A percentile compares a stretch with the other conserved stretches of the same genome.
These are phyloP conservation scores for Crithidia expoeki DNA, from an alignment of 208 protist species.

Conservation along the genomic window DNA sequence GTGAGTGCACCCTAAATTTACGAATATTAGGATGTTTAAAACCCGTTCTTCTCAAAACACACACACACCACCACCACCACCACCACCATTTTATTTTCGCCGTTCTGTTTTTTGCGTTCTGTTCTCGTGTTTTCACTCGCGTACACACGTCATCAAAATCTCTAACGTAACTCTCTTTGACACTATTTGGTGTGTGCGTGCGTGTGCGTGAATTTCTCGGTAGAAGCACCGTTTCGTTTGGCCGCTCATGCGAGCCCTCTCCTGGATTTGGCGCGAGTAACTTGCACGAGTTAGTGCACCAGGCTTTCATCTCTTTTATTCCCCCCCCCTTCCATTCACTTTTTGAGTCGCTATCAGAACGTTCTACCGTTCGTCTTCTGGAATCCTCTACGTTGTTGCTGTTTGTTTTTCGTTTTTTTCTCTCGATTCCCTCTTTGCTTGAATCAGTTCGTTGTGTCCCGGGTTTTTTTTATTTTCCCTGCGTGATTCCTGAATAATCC, in stretches of 20 bases:
- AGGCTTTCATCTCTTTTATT: not conserved
- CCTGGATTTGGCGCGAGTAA: not conserved
- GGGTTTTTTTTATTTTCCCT: no score
- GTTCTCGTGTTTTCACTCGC: no score
- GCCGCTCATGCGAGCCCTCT: not conserved
- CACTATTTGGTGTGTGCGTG: not conserved
- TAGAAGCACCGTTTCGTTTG: not conserved
- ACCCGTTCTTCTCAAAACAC: no score
- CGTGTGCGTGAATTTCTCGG: not conserved
- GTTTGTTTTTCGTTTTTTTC: constrained; percentile 8
- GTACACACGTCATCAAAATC: not conserved
- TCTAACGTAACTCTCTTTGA: not conserved
- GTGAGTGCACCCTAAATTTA: no score
- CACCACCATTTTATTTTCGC: no score
- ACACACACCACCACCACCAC: no score
- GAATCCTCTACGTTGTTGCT: constrained; percentile 3
- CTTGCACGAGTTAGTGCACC: not conserved
- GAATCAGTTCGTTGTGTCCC: not conserved
- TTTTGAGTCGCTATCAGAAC: no score
- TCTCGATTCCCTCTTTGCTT: not conserved
- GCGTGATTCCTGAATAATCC: no score
- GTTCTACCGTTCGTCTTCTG: not conserved
- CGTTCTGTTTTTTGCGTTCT: no score
- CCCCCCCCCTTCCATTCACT: not conserved
- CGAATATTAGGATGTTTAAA: no score